Percentiles rank a stretch among this genome's conserved stretches.
phyloP scores from a whole-genome alignment of 106 monocot genomes.

The Dendrobium nobile region DNA sequence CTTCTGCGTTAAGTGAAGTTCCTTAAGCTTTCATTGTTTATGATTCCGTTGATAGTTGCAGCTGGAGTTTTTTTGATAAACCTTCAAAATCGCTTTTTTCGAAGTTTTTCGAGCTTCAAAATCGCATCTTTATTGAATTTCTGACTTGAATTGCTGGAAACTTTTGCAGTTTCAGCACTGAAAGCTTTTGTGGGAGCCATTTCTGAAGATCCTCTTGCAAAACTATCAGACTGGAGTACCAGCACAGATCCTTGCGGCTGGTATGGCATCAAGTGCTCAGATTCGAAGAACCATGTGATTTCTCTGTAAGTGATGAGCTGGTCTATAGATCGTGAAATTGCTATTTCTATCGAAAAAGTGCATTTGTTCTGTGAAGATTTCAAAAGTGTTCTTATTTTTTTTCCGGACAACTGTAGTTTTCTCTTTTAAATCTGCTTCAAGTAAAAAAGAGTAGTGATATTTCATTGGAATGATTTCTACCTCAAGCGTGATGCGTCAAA shows the following conservation, averaged over 20 bases:
- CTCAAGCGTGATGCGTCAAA: too few species aligned
- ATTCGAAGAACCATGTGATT: slow-evolving; percentile 41
- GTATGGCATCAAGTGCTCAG: slow-evolving; percentile 65
- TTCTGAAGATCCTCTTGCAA: slow-evolving; percentile 56
- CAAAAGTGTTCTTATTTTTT: background rate
- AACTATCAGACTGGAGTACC: slow-evolving; percentile 61
- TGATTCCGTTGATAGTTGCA: background rate
- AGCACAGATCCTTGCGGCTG: slow-evolving; percentile 58
- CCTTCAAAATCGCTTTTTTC: background rate
- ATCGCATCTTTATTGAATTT: background rate
- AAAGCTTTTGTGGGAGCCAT: slow-evolving; percentile 56
- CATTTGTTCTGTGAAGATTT: background rate
- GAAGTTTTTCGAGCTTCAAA: background rate
- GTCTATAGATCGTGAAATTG: background rate
- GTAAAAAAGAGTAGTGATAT: too few species aligned
- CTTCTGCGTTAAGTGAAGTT: background rate
- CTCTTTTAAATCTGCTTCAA: too few species aligned
- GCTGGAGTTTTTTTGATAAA: background rate
- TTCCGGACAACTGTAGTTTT: too few species aligned
- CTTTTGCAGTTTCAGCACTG: slow-evolving; percentile 57
- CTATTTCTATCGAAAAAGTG: background rate
- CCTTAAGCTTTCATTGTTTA: background rate
- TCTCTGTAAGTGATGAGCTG: slow-evolving; percentile 40
- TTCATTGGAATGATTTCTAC: too few species aligned
- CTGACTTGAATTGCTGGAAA: background rate